phyloP scores from a whole-genome alignment of 2,329 filamentous ascomycete genomes.

The Xylaria sp. region DNA sequence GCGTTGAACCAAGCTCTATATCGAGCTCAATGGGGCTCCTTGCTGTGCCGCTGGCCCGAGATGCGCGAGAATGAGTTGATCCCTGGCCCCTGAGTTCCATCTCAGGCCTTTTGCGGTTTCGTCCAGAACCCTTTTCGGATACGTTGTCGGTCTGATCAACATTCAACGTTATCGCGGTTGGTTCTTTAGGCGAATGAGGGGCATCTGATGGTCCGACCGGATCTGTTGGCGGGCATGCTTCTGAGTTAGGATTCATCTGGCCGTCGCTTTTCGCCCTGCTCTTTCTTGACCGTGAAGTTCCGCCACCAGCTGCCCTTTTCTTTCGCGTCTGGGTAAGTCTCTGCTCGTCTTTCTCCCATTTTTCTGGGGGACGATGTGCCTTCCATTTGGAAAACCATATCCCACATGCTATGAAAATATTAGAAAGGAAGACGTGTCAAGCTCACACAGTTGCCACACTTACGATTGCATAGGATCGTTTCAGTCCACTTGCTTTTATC shows the following conservation, averaged over 20 bases:
- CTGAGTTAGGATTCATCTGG: slow-evolving; percentile 60
- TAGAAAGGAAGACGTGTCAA: slow-evolving; percentile 13
- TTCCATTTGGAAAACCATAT: slow-evolving; percentile 94
- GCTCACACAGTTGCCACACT: slow-evolving; percentile 51
- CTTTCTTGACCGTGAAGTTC: slow-evolving; percentile 58
- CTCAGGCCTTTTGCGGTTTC: slow-evolving; percentile 30
- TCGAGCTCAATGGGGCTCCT: slow-evolving; percentile 66
- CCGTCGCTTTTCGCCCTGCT: slow-evolving; percentile 59
- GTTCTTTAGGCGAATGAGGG: slow-evolving; percentile 45
- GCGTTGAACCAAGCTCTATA: slow-evolving; percentile 66
- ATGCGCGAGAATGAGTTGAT: slow-evolving; percentile 64
- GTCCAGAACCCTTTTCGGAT: slow-evolving; percentile 45
- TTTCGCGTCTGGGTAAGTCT: slow-evolving; percentile 62
- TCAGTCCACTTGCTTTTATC: slow-evolving; percentile 76
- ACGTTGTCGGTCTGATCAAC: slow-evolving; percentile 48
- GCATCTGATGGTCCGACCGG: slow-evolving; percentile 59
- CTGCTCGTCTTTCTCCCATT: slow-evolving; percentile 77
- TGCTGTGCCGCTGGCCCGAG: slow-evolving; percentile 64
- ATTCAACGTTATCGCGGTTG: slow-evolving; percentile 26
- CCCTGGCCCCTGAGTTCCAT: slow-evolving; percentile 45
- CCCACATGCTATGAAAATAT: slow-evolving; percentile 73
- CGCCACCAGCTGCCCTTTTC: slow-evolving; percentile 58
- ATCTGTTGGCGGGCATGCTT: slow-evolving; percentile 65
- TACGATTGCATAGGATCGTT: slow-evolving; percentile 86
- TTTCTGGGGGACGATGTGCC: slow-evolving; percentile 81